These are phyloP conservation scores for Akanthomyces dipterigenus DNA, from an alignment of 2,329 filamentous ascomycete species.

Conservation along the genomic window DNA sequence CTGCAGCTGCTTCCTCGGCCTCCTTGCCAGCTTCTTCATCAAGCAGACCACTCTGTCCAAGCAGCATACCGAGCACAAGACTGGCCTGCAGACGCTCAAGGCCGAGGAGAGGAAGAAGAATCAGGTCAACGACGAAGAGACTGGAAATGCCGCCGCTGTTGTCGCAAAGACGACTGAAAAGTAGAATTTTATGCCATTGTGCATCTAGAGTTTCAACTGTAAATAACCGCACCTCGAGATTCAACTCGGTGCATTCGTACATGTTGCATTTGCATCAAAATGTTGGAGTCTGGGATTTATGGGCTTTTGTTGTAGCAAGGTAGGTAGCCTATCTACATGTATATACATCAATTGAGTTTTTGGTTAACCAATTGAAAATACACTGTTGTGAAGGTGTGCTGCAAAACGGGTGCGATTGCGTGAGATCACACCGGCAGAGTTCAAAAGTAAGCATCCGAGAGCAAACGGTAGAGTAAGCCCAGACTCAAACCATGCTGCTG, in stretches of 20 bases:
- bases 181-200: not conserved
- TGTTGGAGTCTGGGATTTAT: not conserved
- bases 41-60: constrained; percentile 44
- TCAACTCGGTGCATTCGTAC: not conserved
- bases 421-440: no score
- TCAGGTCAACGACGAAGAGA: not conserved
- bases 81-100: constrained; percentile 42
- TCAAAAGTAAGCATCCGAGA: no score
- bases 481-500: no score
- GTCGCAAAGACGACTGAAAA: not conserved
- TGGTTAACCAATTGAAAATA: no score
- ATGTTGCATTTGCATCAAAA: not conserved
- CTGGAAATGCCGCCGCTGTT: not conserved
- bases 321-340: not conserved
- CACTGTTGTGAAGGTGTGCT: no score
- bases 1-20: constrained; percentile 39
- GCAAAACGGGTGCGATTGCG: no score
- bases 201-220: not conserved
- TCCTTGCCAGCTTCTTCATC: constrained; percentile 42
- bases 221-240: not conserved
- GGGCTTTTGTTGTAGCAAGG: not conserved
- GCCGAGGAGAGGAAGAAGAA: constrained; percentile 13
- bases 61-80: constrained; percentile 52
- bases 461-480: no score
- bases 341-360: not conserved